Conservation (phyloP, 116 monocot species). For the Iris pallida region DNA sequence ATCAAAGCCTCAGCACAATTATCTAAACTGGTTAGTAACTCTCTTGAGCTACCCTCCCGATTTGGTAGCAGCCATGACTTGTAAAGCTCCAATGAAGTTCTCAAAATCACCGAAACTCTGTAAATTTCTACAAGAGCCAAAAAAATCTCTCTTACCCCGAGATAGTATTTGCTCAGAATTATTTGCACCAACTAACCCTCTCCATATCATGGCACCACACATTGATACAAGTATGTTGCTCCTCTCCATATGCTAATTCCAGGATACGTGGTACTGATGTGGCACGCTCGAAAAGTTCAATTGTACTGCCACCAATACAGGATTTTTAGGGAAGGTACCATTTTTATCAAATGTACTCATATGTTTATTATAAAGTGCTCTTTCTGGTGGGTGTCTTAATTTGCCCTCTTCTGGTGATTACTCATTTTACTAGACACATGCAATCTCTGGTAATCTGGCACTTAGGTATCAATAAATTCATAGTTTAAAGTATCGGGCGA, state of each 20-base stretch:
- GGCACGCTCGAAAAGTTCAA: conserved; percentile 50
- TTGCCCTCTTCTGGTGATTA: no score
- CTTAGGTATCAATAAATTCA: no score
- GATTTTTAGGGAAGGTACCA: no score
- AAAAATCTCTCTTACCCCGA: conserved; percentile 46
- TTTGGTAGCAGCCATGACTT: conserved; percentile 59
- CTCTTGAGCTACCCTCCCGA: conserved; percentile 13
- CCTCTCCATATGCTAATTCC: conserved; percentile 32
- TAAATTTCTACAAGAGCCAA: conserved; percentile 80
- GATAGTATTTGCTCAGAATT: conserved; percentile 28
- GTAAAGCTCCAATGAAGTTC: conserved; percentile 37
- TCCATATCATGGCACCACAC: conserved; percentile 62
- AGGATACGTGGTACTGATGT: conserved; percentile 28
- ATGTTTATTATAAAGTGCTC: no score
- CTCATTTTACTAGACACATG: no score
- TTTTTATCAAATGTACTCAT: no score
- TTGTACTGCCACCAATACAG: no score
- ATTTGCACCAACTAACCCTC: conserved; percentile 31
- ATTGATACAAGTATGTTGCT: conserved; percentile 39
- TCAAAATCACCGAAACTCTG: conserved; percentile 40
- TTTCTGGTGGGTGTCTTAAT: no score
- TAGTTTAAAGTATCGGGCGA: no score
- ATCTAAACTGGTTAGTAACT: conserved; percentile 18
- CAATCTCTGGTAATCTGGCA: no score
- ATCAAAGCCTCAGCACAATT: conserved; percentile 50